phyloP scores from a whole-genome alignment of 345 rosid genomes.

The Murraya koenigii region DNA sequence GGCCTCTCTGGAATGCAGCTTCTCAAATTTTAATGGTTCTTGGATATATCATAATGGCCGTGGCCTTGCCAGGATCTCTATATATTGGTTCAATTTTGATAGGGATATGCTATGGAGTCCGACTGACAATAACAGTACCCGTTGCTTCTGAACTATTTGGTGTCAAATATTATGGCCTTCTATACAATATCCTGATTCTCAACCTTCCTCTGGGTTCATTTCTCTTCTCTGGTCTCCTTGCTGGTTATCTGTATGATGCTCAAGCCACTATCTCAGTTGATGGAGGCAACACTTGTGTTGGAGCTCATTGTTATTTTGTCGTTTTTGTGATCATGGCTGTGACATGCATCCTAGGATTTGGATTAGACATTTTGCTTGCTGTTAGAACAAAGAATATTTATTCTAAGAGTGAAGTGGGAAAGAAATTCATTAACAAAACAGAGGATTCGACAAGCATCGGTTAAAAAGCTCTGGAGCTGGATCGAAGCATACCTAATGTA shows the following conservation, averaged over 20 bases:
- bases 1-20: slow-evolving; percentile 94
- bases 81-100: slow-evolving; percentile 81
- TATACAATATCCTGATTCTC: slow-evolving; percentile 82
- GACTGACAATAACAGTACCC: slow-evolving; percentile 85
- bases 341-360: slow-evolving; percentile 60
- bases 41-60: slow-evolving; percentile 75
- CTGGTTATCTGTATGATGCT: slow-evolving; percentile 72
- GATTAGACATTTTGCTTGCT: slow-evolving; percentile 60
- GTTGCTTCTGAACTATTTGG: slow-evolving; percentile 93
- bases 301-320: slow-evolving; percentile 80
- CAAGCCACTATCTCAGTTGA: slow-evolving; percentile 62
- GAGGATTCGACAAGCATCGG: neutral
- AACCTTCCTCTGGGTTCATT: slow-evolving; percentile 91
- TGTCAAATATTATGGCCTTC: slow-evolving; percentile 77
- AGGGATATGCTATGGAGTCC: slow-evolving; percentile 88
- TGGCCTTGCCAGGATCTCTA: slow-evolving; percentile 73
- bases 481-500: neutral
- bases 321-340: slow-evolving; percentile 75
- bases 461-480: neutral
- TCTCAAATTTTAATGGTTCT: slow-evolving; percentile 83
- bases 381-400: slow-evolving; percentile 61
- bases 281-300: slow-evolving; percentile 79
- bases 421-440: neutral
- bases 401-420: slow-evolving; percentile 24
- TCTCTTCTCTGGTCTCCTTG: slow-evolving; percentile 87